Evolutionary conservation across 129 eudicot species (phyloP), one percentile per base, ranked within the genome.

Genomic region (Rutidosis leptorrhynchoides): DNA sequence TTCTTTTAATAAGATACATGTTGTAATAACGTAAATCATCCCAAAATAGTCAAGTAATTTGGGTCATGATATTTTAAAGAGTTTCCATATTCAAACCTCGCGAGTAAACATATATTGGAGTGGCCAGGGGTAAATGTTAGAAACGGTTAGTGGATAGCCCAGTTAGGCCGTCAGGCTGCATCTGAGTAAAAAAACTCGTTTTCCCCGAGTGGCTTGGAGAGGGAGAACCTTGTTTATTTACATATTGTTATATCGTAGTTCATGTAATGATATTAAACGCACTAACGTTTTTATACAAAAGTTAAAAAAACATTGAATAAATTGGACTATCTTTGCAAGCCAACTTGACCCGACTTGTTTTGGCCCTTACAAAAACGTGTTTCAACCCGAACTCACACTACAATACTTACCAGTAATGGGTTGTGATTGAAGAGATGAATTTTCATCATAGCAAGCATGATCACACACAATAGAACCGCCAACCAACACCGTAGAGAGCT

Each of bases 401-500:
- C 21, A 7, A 57, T 15, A 62, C 65, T 6, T 67, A 89, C 96
- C 96, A 72, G 74, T 72, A 26, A 89, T 55, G 0, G 90, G 87
- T 48, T 45, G 64, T 63, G 82, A 67, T 58, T 78, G 78, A 58
- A 37, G 83, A 68, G 11, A 58, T 26, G 77, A 73, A 59, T 4
- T 29, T 66, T 25, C 40, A 68, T 65, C 71, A 11, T 26, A 62
- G 63, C 69, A 51, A 51, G 48, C 74, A 63, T 40, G 46, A 40
- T 69, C 70, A 71, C 97, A 90, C 2, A 77, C 23, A 52, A 86
- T n/a, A 16, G 79, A 72, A 61, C 97, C 97, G 1, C 49, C 57
- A 19, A 90, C 76, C 0, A 80, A 63, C 21, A 90, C 95, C 0
- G 86, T 86, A 6, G 97, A 90, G 49, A 90, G 90, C 90, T 90